Evolutionary conservation across 768 basidiomycete genomes (phyloP).

Genomic region (Astraeus odoratus): DNA sequence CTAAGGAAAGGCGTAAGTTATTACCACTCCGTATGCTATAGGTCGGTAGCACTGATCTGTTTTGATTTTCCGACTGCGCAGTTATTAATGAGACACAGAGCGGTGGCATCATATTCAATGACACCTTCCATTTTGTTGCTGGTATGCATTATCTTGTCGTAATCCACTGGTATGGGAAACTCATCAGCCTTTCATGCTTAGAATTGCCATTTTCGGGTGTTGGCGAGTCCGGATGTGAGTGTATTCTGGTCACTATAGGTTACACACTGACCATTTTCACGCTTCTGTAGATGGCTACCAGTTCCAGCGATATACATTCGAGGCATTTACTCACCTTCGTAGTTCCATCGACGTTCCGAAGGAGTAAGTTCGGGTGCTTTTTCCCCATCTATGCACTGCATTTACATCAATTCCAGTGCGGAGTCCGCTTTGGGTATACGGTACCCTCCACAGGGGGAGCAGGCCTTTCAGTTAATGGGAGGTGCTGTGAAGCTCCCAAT

Average conservation of each 20-base stretch:
- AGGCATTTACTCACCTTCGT: slow-evolving; percentile 46
- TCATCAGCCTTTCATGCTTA: slow-evolving; percentile 10
- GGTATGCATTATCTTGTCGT: slow-evolving; percentile 26
- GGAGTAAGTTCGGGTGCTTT: slow-evolving; percentile 33
- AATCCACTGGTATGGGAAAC: not conserved
- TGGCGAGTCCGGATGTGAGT: slow-evolving; percentile 61
- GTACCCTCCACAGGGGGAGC: slow-evolving; percentile 19
- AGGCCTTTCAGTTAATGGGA: slow-evolving; percentile 12
- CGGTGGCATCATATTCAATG: slow-evolving; percentile 53
- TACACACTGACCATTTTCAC: slow-evolving; percentile 1
- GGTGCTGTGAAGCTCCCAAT: not conserved
- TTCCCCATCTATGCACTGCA: not conserved
- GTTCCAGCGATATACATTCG: slow-evolving; percentile 44
- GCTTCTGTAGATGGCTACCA: slow-evolving; percentile 45
- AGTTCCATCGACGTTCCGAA: slow-evolving; percentile 47
- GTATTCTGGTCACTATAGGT: not conserved
- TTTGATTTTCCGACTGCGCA: too few relatives aligned
- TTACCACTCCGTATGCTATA: not conserved
- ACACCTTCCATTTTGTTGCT: slow-evolving; percentile 47
- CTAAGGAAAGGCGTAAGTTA: slow-evolving; percentile 34
- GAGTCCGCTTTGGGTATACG: slow-evolving; percentile 15
- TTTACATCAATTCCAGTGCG: slow-evolving; percentile 10
- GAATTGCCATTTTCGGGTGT: slow-evolving; percentile 48
- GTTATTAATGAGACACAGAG: slow-evolving; percentile 52
- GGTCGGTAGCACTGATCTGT: not conserved